Conservation (phyloP, 306 rosid genomes). For the Senna siamea region DNA sequence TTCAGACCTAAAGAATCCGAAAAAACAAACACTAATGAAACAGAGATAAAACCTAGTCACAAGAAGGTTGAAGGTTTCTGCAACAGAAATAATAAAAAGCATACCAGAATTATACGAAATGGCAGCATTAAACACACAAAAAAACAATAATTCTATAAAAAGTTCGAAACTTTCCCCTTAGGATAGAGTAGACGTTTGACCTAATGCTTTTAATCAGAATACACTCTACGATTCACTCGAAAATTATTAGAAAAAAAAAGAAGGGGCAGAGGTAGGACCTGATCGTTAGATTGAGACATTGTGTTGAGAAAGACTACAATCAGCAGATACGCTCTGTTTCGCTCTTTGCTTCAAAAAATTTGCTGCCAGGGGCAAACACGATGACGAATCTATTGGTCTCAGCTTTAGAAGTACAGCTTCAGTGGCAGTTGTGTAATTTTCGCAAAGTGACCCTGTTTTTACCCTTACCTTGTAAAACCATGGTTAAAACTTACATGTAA, state of each 20-base stretch:
- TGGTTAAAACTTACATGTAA: too few relatives aligned
- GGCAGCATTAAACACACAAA: too few relatives aligned
- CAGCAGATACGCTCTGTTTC: not conserved
- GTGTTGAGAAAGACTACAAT: not conserved
- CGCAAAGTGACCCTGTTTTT: too few relatives aligned
- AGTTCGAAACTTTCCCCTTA: not conserved
- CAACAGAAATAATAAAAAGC: not conserved
- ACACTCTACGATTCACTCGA: not conserved
- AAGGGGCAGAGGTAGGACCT: not conserved
- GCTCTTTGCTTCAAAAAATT: not conserved
- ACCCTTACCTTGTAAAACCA: too few relatives aligned
- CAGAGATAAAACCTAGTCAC: not conserved
- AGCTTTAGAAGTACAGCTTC: not conserved
- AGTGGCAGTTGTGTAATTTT: conserved; percentile 15
- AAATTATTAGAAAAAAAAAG: too few relatives aligned
- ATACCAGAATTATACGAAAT: not conserved
- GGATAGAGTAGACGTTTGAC: not conserved
- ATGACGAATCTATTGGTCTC: not conserved
- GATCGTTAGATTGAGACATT: conserved; percentile 4
- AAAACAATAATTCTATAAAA: too few relatives aligned
- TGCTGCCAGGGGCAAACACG: not conserved
- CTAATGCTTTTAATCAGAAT: not conserved
- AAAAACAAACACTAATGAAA: too few relatives aligned
- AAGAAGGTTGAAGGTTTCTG: not conserved
- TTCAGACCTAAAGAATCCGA: not conserved